phyloP scores from a whole-genome alignment of 352 stramenopile species.

The Phytophthora nicotianae region DNA sequence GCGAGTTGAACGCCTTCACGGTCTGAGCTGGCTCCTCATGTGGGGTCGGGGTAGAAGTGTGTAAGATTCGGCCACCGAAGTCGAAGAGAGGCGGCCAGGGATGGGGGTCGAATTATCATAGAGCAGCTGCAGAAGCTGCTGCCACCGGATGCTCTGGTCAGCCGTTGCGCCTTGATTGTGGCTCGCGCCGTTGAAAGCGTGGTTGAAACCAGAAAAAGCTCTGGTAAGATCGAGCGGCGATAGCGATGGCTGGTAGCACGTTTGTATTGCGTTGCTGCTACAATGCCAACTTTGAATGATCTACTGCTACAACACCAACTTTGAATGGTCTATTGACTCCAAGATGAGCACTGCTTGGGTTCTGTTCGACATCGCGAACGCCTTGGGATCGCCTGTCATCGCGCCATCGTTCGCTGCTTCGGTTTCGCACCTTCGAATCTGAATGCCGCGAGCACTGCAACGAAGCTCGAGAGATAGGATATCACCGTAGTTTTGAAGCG shows the following conservation, averaged over 20 bases:
- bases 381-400: slow-evolving; percentile 7
- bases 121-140: slow-evolving; percentile 7
- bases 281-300: background rate
- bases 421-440: background rate
- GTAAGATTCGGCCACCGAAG: slow-evolving; percentile 10
- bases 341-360: background rate
- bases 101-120: slow-evolving; percentile 11
- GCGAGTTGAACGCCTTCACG: slow-evolving; percentile 8
- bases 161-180: background rate
- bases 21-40: slow-evolving; percentile 23
- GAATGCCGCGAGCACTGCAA: background rate
- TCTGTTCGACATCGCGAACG: background rate
- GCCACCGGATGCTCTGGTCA: slow-evolving; percentile 7
- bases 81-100: background rate
- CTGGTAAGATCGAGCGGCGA: slow-evolving; percentile 6
- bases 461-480: background rate
- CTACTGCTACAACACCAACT: too few species aligned
- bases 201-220: slow-evolving; percentile 1
- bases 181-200: slow-evolving; percentile 3
- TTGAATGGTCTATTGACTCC: background rate
- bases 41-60: background rate
- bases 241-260: background rate
- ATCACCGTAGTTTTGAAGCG: too few species aligned
- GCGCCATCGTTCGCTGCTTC: slow-evolving; percentile 3
- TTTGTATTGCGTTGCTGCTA: background rate